Evolutionary conservation across 306 rosid genomes (phyloP).

Genomic region (barrel medic (Medicago truncatula)): MtrunA17r5.0-ANR NC_053042.1:11192501-11193000

Average conservation of each 20-base stretch:
- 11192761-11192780: constrained; percentile 89
- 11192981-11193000: background rate
- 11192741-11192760: constrained; percentile 83
- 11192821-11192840: constrained; percentile 26
- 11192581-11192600: background rate
- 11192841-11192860: constrained; percentile 11
- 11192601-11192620: constrained; percentile 15
- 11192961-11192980: background rate
- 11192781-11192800: constrained; percentile 91
- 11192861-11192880: background rate
- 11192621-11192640: background rate
- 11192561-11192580: background rate
- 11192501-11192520: background rate
- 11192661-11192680: background rate
- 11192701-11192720: constrained; percentile 51
- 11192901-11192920: constrained; percentile 6
- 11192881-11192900: background rate
- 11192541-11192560: constrained; percentile 1
- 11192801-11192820: constrained; percentile 64
- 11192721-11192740: constrained; percentile 85
- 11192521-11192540: background rate
- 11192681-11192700: constrained; percentile 12
- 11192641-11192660: background rate
- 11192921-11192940: constrained; percentile 12
- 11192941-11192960: constrained; percentile 6